Conservation (phyloP, 441 rosid species). For the Jatropha podagrica region DNA sequence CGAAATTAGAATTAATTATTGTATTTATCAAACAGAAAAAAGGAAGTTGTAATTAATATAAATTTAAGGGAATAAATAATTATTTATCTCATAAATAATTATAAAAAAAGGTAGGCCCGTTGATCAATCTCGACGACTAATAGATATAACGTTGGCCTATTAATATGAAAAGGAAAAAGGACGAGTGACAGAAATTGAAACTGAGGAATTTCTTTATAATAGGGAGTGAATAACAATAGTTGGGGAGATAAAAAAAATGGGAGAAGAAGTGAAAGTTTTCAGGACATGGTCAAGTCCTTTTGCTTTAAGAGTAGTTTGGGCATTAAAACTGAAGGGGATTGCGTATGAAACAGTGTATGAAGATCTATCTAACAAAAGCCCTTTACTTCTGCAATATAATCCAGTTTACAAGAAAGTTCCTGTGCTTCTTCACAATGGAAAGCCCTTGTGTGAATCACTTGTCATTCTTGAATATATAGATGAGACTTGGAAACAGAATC, state of each 20-base stretch:
- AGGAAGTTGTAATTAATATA: too few species aligned
- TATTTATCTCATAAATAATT: too few species aligned
- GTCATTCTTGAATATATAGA: constrained; percentile 21
- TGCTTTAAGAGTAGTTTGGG: constrained; percentile 22
- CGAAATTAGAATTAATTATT: too few species aligned
- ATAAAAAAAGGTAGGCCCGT: too few species aligned
- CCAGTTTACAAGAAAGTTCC: constrained; percentile 20
- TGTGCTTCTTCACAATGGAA: constrained; percentile 18
- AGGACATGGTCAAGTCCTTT: constrained; percentile 23
- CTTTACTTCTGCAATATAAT: constrained; percentile 5
- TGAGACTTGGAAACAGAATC: constrained; percentile 23
- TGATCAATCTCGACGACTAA: too few species aligned
- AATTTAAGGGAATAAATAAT: too few species aligned
- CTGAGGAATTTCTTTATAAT: neutral
- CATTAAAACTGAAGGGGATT: constrained; percentile 22
- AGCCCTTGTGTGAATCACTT: constrained; percentile 18
- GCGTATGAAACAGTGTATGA: constrained; percentile 18
- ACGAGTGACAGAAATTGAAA: too few species aligned
- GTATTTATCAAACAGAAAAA: too few species aligned
- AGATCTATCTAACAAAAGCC: constrained; percentile 21
- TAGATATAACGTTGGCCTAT: too few species aligned
- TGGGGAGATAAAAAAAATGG: neutral
- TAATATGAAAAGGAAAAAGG: too few species aligned
- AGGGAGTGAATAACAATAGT: neutral
- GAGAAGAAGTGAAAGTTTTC: constrained; percentile 12